Evolutionary conservation across 306 rosid species (phyloP), one percentile per base, ranked within the genome.

Genomic region (Alnus rubra): DNA sequence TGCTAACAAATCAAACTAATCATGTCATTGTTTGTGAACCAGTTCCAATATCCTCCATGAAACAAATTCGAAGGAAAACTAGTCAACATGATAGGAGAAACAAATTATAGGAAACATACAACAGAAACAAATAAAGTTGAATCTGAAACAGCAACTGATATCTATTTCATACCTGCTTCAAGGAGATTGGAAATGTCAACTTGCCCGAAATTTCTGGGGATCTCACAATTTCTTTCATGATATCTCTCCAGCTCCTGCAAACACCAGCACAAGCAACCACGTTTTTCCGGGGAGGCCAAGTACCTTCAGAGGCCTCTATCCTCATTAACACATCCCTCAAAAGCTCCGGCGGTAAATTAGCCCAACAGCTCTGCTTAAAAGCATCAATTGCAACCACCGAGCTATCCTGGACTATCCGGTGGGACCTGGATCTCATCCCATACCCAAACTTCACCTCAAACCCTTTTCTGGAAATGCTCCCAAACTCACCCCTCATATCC

Each of bases 331-430:
- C 97, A 71, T 95, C 99, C 76, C 98, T 88, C 83, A 93, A 70
- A 74, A 95, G 91, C 96, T 95, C 99, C 9, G 82, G 93, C 0
- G 99, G 99, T 98, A 95, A 91, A 75, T 88, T 84, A 70, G 94
- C 97, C 99, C 99, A 95, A 78, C 94, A 95, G 84, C 99, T 95
- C 88, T 95, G 98, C 81, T 82, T 87, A 93, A 93, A 88, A 8
- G 90, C 93, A 82, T 90, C 90, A 52, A 84, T 74, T 28, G 80
- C 81, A 48, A 70, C 23, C 63, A 80, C 60, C 12, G 83, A 80
- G 77, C 81, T 53, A 48, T 86, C 89, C 81, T 81, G 86, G 31
- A 76, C 92, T 58, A 87, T 96, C 51, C 94, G 88, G 64, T 89
- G 86, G 52, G 99, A 95, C 84, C 93, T 90, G 51, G 97, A 91